These are phyloP conservation scores for Gyrodon lividus DNA, from an alignment of 768 basidiomycete species.

Conservation along the genomic window DNA sequence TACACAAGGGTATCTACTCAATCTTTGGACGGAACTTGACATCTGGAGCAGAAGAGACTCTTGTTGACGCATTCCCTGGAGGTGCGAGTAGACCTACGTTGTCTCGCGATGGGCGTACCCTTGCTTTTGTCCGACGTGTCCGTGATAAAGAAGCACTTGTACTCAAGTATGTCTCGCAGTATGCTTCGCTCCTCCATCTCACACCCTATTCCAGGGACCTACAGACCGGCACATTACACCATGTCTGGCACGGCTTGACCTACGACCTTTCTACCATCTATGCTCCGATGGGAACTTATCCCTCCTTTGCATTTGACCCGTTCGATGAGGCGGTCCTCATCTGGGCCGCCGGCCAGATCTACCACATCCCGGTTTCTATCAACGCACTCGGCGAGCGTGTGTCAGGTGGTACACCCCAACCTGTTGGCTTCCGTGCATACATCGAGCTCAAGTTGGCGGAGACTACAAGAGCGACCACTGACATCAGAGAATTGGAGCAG, in stretches of 20 bases:
- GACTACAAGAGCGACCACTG: conserved; percentile 47
- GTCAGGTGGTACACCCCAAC: conserved; percentile 37
- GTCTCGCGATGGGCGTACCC: conserved; percentile 63
- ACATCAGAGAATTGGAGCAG: conserved; percentile 54
- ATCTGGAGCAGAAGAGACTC: conserved; percentile 45
- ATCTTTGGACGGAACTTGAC: conserved; percentile 70
- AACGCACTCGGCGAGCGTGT: conserved; percentile 49
- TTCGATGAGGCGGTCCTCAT: conserved; percentile 47
- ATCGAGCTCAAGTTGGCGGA: conserved; percentile 65
- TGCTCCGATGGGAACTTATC: conserved; percentile 80
- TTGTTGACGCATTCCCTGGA: conserved; percentile 60
- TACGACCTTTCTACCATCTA: conserved; percentile 65
- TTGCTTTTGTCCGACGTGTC: conserved; percentile 73
- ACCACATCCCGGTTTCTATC: conserved; percentile 50
- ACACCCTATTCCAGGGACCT: conserved; percentile 49
- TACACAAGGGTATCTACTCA: conserved; percentile 68
- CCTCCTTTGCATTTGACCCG: conserved; percentile 60
- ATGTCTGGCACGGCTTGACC: conserved; percentile 67
- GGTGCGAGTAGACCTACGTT: conserved; percentile 74
- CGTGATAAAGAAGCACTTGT: conserved; percentile 73
- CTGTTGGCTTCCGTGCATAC: conserved; percentile 59
- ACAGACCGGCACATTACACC: conserved; percentile 58
- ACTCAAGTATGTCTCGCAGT: conserved; percentile 50
- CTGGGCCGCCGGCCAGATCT: conserved; percentile 74
- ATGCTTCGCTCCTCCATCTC: neutral